A percentile compares a stretch with the other conserved stretches of the same genome.
Conservation (phyloP, 345 rosid genomes). For the Sonneratia caseolaris region DNA sequence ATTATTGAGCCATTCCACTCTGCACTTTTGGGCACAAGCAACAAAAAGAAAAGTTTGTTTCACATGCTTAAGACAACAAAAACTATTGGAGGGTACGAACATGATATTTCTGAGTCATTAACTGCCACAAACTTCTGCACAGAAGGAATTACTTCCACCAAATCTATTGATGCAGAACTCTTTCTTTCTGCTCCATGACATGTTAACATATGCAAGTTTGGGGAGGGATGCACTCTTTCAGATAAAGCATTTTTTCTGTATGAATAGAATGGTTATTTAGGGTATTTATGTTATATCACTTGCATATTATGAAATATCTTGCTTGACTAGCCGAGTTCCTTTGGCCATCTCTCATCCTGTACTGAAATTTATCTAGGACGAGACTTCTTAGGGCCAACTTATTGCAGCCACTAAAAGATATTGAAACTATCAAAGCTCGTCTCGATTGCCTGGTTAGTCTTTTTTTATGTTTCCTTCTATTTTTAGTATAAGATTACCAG, state of each 20-base stretch:
- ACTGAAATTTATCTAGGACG: constrained; percentile 49
- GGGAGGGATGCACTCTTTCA: background rate
- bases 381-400: constrained; percentile 96
- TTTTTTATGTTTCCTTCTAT: background rate
- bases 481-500: background rate
- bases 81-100: constrained; percentile 76
- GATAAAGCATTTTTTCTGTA: background rate
- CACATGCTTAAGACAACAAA: constrained; percentile 96
- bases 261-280: background rate
- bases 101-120: background rate
- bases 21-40: constrained; percentile 73
- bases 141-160: background rate
- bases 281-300: background rate
- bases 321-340: background rate
- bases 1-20: constrained; percentile 80
- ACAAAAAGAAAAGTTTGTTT: constrained; percentile 88
- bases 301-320: background rate
- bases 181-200: background rate
- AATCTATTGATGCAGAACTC: background rate
- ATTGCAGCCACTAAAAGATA: constrained; percentile 93
- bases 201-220: background rate
- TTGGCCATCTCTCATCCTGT: background rate
- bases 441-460: constrained; percentile 75
- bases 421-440: constrained; percentile 84
- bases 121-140: background rate